Conservation (phyloP, 352 stramenopile genomes). For the Thraustochytrium sp. region DNA sequence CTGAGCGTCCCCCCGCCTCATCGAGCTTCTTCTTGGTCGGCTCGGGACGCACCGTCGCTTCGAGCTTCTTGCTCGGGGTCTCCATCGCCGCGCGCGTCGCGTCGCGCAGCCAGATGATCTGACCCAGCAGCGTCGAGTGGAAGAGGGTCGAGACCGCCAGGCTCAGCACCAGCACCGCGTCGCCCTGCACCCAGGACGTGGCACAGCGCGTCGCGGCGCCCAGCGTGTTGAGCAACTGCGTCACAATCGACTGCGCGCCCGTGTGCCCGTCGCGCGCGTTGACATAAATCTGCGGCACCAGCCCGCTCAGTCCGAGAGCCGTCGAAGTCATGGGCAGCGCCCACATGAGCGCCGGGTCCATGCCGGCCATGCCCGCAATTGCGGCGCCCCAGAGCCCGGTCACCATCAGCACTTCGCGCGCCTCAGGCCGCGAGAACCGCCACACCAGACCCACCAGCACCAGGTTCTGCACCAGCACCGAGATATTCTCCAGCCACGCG, state of each 20-base stretch:
- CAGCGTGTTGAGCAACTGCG: conserved; percentile 2
- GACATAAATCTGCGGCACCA: conserved; percentile 6
- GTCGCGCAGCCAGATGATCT: neutral
- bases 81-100: neutral
- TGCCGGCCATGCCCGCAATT: neutral
- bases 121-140: neutral
- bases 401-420: neutral
- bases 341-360: neutral
- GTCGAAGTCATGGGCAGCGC: neutral
- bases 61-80: too few species aligned
- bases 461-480: neutral
- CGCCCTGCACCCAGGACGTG: conserved; percentile 12
- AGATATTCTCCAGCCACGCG: neutral
- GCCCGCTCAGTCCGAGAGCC: neutral
- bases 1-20: too few species aligned
- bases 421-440: neutral
- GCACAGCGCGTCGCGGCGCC: neutral
- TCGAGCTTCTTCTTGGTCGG: too few species aligned
- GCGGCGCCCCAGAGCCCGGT: neutral
- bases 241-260: neutral
- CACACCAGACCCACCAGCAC: neutral
- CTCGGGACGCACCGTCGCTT: too few species aligned
- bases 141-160: neutral
- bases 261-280: conserved; percentile 2
- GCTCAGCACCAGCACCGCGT: neutral